Percentiles rank a stretch among this genome's conserved stretches.
phyloP scores from a whole-genome alignment of 1,284 basidiomycete species.

The Pseudozyma flocculosa region DNA sequence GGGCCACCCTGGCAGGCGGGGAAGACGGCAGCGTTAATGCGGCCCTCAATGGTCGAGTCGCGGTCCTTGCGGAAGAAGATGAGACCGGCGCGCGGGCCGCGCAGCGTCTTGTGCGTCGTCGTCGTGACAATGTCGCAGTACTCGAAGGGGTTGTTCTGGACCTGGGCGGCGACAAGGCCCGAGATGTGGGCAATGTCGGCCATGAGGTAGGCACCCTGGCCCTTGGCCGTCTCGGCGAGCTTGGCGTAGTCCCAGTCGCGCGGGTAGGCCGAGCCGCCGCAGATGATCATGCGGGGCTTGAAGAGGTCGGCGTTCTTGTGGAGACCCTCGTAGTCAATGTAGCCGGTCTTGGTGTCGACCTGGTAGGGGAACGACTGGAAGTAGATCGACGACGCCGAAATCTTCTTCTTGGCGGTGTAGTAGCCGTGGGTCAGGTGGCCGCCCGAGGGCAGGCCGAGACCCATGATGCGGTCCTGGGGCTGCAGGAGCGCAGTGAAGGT shows the following conservation, averaged over 20 bases:
- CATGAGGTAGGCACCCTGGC: slow-evolving; percentile 78
- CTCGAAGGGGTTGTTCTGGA: slow-evolving; percentile 90
- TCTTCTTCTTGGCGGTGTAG: slow-evolving; percentile 99
- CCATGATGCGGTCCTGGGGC: slow-evolving; percentile 98
- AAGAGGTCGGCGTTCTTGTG: slow-evolving; percentile 87
- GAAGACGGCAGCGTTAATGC: slow-evolving; percentile 98
- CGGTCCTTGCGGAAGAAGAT: slow-evolving; percentile 98
- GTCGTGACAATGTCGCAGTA: slow-evolving; percentile 77
- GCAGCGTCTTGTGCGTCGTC: slow-evolving; percentile 91
- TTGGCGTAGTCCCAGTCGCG: slow-evolving; percentile 79
- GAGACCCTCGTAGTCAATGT: slow-evolving; percentile 86
- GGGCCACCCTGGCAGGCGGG: slow-evolving; percentile 99
- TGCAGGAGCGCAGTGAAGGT: slow-evolving; percentile 94
- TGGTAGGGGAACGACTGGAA: slow-evolving; percentile 98
- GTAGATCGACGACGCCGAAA: slow-evolving; percentile 99
- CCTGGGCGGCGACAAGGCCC: slow-evolving; percentile 89
- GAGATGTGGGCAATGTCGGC: slow-evolving; percentile 94
- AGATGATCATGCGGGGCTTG: slow-evolving; percentile 95
- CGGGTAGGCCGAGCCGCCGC: slow-evolving; percentile 97
- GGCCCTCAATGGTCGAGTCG: slow-evolving; percentile 83
- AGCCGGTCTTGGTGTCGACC: slow-evolving; percentile 70
- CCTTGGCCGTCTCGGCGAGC: slow-evolving; percentile 79
- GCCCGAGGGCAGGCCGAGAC: slow-evolving; percentile 95
- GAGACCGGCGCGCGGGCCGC: slow-evolving; percentile 94
- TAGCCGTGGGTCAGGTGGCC: slow-evolving; percentile 98